These are phyloP conservation scores for Zygotorulaspora sp. DNA, from an alignment of 805 yeast species.

Conservation along the genomic window DNA sequence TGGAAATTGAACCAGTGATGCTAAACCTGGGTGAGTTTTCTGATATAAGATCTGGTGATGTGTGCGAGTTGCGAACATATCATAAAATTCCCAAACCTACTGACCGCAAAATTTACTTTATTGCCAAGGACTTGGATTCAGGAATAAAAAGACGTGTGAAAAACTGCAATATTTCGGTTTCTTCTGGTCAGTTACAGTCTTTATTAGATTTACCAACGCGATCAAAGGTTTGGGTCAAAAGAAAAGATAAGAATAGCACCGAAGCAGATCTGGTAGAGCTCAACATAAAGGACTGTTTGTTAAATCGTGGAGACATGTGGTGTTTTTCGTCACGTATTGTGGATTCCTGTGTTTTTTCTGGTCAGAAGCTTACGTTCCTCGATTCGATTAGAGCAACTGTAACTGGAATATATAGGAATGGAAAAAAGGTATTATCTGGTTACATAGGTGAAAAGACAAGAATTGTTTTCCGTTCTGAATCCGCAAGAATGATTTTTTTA, in stretches of 20 bases:
- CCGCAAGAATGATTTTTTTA: conserved; percentile 76
- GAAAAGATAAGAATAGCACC: conserved; percentile 43
- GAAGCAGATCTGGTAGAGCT: conserved; percentile 81
- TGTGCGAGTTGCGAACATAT: conserved; percentile 62
- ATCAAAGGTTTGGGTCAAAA: conserved; percentile 56
- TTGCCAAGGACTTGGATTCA: conserved; percentile 23
- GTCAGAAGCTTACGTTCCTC: conserved; percentile 61
- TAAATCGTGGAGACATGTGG: conserved; percentile 95
- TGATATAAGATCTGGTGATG: conserved; percentile 65
- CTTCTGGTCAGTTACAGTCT: conserved; percentile 55
- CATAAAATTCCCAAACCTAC: conserved; percentile 26
- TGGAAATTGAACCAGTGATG: conserved; percentile 54
- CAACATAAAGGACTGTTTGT: conserved; percentile 69
- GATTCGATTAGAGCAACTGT: conserved; percentile 61
- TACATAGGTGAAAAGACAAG: conserved; percentile 71
- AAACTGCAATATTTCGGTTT: conserved; percentile 48
- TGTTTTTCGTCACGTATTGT: conserved; percentile 57
- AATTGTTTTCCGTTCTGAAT: conserved; percentile 83
- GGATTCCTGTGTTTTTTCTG: conserved; percentile 59
- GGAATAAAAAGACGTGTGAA: conserved; percentile 30
- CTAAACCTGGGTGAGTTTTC: conserved; percentile 58
- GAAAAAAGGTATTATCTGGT: conserved; percentile 67
- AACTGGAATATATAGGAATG: conserved; percentile 57
- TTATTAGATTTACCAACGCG: conserved; percentile 63
- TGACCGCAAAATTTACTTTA: conserved; percentile 19